phyloP scores from a whole-genome alignment of 148 eudicot genomes.

The Nepenthes gracilis region DNA sequence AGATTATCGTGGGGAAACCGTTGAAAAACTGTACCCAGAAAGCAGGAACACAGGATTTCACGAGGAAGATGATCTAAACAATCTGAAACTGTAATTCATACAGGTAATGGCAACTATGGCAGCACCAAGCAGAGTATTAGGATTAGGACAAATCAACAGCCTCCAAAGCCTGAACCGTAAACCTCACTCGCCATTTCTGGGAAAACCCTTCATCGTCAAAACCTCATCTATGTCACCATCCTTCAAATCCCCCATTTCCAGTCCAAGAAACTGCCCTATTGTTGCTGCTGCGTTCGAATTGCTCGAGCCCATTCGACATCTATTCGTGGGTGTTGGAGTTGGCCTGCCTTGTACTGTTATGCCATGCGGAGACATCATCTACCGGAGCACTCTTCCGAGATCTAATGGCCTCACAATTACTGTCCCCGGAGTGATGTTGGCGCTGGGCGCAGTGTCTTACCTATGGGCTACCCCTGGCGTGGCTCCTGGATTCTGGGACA shows the following conservation, averaged over 20 bases:
- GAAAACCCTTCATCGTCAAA: slow-evolving; percentile 4
- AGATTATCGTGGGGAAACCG: too few species aligned
- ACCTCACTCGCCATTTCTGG: background rate
- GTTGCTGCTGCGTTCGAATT: slow-evolving; percentile 37
- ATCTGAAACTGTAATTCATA: too few species aligned
- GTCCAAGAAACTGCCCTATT: slow-evolving; percentile 24
- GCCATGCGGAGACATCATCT: slow-evolving; percentile 96
- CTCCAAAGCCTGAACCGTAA: slow-evolving; percentile 25
- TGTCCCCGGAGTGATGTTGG: slow-evolving; percentile 66
- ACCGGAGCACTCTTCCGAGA: slow-evolving; percentile 83
- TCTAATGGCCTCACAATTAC: slow-evolving; percentile 60
- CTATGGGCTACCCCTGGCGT: slow-evolving; percentile 99
- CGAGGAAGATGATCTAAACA: too few species aligned
- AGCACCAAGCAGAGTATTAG: background rate
- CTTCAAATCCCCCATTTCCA: slow-evolving; percentile 5
- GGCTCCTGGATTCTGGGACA: slow-evolving; percentile 85
- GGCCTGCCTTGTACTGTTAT: slow-evolving; percentile 97
- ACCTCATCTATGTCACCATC: slow-evolving; percentile 29
- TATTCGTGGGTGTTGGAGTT: slow-evolving; percentile 95
- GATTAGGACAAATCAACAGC: background rate
- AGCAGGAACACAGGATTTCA: too few species aligned
- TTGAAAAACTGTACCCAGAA: too few species aligned
- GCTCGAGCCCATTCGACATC: slow-evolving; percentile 34
- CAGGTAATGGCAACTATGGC: background rate
- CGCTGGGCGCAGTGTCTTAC: slow-evolving; percentile 70